Conservation (phyloP, 2,329 filamentous ascomycete species). For the Colletotrichum eremochloae region DNA sequence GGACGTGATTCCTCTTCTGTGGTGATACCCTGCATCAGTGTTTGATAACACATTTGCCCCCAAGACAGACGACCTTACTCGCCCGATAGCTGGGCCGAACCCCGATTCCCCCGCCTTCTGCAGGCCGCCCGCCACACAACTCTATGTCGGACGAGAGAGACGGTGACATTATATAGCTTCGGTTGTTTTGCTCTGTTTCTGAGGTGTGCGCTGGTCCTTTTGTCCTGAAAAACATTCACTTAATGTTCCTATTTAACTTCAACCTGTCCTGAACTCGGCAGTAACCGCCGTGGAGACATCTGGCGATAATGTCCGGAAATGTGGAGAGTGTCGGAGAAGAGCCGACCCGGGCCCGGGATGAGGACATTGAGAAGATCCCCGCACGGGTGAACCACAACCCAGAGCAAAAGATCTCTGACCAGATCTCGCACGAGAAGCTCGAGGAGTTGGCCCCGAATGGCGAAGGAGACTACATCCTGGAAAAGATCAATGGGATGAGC, state of each 20-base stretch:
- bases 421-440: slow-evolving; percentile 55
- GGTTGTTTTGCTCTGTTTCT: neutral
- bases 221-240: neutral
- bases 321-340: slow-evolving; percentile 27
- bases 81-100: slow-evolving; percentile 37
- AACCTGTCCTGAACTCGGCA: neutral
- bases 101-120: slow-evolving; percentile 33
- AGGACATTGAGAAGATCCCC: slow-evolving; percentile 36
- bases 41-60: slow-evolving; percentile 1
- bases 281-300: slow-evolving; percentile 4
- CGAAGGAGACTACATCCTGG: slow-evolving; percentile 57
- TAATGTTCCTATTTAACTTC: neutral
- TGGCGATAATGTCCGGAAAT: slow-evolving; percentile 35
- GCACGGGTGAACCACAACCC: slow-evolving; percentile 13
- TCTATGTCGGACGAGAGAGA: slow-evolving; percentile 7
- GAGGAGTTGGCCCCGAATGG: slow-evolving; percentile 58
- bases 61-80: slow-evolving; percentile 15
- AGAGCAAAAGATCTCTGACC: slow-evolving; percentile 47
- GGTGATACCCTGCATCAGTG: slow-evolving; percentile 13
- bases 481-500: slow-evolving; percentile 57
- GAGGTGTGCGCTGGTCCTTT: neutral
- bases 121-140: slow-evolving; percentile 29
- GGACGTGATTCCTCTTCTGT: neutral
- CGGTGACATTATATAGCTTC: slow-evolving; percentile 29
- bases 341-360: slow-evolving; percentile 23